Evolutionary conservation across 2,329 filamentous ascomycete genomes (phyloP).

Genomic region (Macroventuria anomochaeta): DNA sequence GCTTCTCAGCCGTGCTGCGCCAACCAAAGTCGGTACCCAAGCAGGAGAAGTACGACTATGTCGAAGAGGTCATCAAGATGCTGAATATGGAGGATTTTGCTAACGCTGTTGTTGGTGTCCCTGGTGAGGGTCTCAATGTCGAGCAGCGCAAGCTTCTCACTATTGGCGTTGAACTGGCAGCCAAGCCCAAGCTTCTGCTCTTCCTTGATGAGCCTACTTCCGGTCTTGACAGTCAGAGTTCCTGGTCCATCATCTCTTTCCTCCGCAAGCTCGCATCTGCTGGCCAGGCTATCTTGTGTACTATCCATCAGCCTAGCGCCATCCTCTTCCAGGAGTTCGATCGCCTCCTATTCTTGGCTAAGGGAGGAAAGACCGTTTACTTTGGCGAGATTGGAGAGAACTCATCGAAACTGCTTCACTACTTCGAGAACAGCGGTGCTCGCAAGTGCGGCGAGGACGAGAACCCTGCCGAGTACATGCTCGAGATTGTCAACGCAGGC

Average conservation of each 20-base stretch:
- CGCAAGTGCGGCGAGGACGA: conserved; percentile 65
- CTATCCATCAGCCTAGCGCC: conserved; percentile 56
- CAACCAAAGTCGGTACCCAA: conserved; percentile 62
- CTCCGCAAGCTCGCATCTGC: conserved; percentile 64
- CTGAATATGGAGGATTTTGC: conserved; percentile 72
- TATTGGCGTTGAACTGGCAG: conserved; percentile 75
- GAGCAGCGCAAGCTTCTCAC: conserved; percentile 74
- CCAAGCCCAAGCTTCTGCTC: conserved; percentile 68
- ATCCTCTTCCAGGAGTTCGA: conserved; percentile 57
- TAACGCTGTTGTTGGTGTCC: conserved; percentile 68
- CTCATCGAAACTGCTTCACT: conserved; percentile 50
- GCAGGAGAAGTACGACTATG: conserved; percentile 66
- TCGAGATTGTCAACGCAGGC: conserved; percentile 56
- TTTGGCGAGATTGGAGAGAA: conserved; percentile 57
- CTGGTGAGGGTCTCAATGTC: conserved; percentile 69
- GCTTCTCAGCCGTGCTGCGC: conserved; percentile 46
- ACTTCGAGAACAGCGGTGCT: conserved; percentile 70
- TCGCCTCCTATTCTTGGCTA: conserved; percentile 52
- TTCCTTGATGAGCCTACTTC: conserved; percentile 67
- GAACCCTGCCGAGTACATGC: conserved; percentile 80
- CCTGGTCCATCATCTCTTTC: conserved; percentile 69
- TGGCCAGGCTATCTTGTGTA: conserved; percentile 56
- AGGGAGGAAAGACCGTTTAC: conserved; percentile 55
- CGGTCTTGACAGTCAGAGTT: conserved; percentile 64
- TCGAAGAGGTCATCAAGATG: conserved; percentile 70